A percentile compares a stretch with the other conserved stretches of the same genome.
phyloP scores from a whole-genome alignment of 805 yeast genomes.

The Wickerhamiella bombiphila region DNA sequence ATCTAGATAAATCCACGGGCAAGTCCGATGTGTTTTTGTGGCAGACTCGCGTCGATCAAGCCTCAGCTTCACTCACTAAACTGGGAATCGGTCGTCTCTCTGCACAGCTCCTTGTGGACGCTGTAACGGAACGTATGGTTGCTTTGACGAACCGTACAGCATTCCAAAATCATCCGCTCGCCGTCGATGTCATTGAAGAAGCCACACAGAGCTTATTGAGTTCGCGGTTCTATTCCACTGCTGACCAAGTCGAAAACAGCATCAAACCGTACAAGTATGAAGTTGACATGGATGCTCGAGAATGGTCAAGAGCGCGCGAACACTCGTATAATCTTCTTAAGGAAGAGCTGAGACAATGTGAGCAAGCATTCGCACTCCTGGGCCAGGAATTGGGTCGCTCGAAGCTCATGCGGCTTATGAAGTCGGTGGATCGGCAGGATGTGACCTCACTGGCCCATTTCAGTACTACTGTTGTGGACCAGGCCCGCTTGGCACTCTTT shows the following conservation, averaged over 20 bases:
- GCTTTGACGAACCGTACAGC: constrained; percentile 61
- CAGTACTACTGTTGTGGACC: constrained; percentile 53
- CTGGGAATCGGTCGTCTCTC: constrained; percentile 87
- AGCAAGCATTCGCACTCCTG: constrained; percentile 41
- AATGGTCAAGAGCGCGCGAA: constrained; percentile 73
- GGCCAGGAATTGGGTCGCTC: constrained; percentile 67
- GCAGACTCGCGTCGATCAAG: constrained; percentile 73
- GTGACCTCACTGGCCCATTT: constrained; percentile 41
- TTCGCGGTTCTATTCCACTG: constrained; percentile 71
- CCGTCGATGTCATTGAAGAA: constrained; percentile 63
- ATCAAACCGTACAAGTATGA: constrained; percentile 96
- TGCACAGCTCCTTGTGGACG: constrained; percentile 67
- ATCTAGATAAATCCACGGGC: background rate
- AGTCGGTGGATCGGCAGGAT: constrained; percentile 36
- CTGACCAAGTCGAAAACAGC: constrained; percentile 97
- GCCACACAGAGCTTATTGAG: constrained; percentile 73
- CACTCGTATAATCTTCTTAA: constrained; percentile 58
- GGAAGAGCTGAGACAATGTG: constrained; percentile 79
- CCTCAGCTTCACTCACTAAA: constrained; percentile 75
- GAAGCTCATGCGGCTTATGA: constrained; percentile 69
- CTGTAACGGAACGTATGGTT: constrained; percentile 62
- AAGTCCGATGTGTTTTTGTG: constrained; percentile 63
- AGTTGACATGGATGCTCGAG: constrained; percentile 89
- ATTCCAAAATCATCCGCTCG: constrained; percentile 73
- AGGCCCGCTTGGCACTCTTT: constrained; percentile 77